Evolutionary conservation across 1,284 basidiomycete genomes (phyloP).

Genomic region (Xanthoconium separans): DNA sequence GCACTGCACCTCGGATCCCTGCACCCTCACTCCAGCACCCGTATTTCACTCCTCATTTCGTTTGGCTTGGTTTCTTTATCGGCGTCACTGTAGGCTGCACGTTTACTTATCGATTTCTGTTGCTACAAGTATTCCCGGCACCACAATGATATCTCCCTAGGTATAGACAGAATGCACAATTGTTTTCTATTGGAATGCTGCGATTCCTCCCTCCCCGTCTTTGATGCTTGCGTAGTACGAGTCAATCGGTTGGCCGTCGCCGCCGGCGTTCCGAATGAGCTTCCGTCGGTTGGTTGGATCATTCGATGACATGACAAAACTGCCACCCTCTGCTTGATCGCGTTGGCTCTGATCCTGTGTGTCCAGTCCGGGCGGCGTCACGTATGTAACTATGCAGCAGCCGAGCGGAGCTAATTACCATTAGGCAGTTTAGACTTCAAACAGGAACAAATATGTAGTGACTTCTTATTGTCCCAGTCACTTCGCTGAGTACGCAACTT

Average conservation of each 20-base stretch:
- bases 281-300: not conserved
- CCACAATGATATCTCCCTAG: slow-evolving; percentile 31
- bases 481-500: not conserved
- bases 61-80: slow-evolving; percentile 29
- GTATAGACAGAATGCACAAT: slow-evolving; percentile 28
- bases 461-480: not conserved
- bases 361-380: not conserved
- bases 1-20: slow-evolving; percentile 21
- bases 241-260: not conserved
- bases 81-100: slow-evolving; percentile 26
- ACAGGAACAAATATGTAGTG: not conserved
- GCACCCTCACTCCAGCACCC: slow-evolving; percentile 12
- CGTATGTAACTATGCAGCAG: slow-evolving; percentile 1
- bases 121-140: slow-evolving; percentile 34
- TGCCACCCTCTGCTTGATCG: not conserved
- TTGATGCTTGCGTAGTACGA: not conserved
- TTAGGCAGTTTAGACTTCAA: not conserved
- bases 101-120: slow-evolving; percentile 32
- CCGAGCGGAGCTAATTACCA: slow-evolving; percentile 2
- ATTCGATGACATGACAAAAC: not conserved
- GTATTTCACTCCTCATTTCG: slow-evolving; percentile 23
- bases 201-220: not conserved
- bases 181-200: slow-evolving; percentile 19
- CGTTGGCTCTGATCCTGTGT: not conserved
- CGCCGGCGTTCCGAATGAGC: not conserved